phyloP scores from a whole-genome alignment of 164 flowering plant species.

The Litsea cubeba region DNA sequence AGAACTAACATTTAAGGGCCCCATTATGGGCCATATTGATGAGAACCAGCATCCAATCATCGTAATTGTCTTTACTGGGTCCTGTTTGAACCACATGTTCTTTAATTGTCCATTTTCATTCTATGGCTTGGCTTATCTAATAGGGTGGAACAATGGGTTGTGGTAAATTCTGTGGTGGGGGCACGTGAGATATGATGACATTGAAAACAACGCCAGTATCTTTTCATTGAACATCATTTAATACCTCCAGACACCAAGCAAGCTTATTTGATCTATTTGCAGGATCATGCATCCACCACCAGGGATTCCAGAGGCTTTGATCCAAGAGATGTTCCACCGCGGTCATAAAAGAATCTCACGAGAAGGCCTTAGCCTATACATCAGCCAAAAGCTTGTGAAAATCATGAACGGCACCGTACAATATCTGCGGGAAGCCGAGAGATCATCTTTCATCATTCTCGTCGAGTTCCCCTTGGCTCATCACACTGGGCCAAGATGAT shows the following conservation, averaged over 20 bases:
- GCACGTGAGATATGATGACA: too few relatives aligned
- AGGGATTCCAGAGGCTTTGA: constrained; percentile 66
- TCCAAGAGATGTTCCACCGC: constrained; percentile 74
- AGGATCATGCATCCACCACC: constrained; percentile 85
- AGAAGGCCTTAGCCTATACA: constrained; percentile 75
- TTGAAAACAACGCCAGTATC: background rate
- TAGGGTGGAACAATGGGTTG: too few relatives aligned
- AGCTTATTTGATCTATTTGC: constrained; percentile 16
- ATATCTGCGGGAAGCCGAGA: constrained; percentile 68
- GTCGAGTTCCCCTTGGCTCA: constrained; percentile 61
- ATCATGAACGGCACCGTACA: constrained; percentile 79
- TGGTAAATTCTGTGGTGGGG: too few relatives aligned
- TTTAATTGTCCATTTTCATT: too few relatives aligned
- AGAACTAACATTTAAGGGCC: too few relatives aligned
- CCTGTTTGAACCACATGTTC: too few relatives aligned
- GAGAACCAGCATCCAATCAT: too few relatives aligned
- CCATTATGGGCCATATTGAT: too few relatives aligned
- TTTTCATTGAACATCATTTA: background rate
- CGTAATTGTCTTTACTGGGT: too few relatives aligned
- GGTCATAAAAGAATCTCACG: constrained; percentile 44
- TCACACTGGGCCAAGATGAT: constrained; percentile 1
- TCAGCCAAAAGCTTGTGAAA: constrained; percentile 76
- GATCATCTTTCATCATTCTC: constrained; percentile 57
- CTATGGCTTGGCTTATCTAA: too few relatives aligned
- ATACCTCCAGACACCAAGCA: background rate